Evolutionary conservation across 164 flowering plant species (phyloP), one percentile per base, ranked within the genome.

Genomic region (Sextonia rubra): DNA sequence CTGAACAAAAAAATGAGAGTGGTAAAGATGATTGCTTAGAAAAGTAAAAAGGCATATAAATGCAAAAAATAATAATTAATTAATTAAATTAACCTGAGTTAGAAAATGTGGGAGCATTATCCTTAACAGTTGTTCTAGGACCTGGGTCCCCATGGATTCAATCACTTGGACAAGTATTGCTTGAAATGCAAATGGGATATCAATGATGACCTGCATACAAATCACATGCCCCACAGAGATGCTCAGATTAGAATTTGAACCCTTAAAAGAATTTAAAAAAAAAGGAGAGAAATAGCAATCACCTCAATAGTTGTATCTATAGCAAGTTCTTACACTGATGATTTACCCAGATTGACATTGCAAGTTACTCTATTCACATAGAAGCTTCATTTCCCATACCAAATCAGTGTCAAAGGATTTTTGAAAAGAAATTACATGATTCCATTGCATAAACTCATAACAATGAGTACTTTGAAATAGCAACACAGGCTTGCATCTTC

Each of bases 331-430:
- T 89, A 90, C 27, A 72, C 52, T 12, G 78, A 76, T 47, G 90
- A 85, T 79, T 83, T 79, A 44, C 77, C 78, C 71, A 29, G 65
- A 17, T 32, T 71, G 69, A 69, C 72, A 69, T 74, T 84, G 76
- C 89, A 92, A 55, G 97, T 90, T 73, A 94, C 84, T 47, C 56
- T 82, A 75, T 94, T 94, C 88, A 85, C 93, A 94, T 94, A 47
- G 85, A 87, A 92, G 98, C 98, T 94, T 94, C 92, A 89, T 87
- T n/a, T n/a, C n/a, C n/a, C n/a, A n/a, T n/a, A n/a, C n/a, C n/a
- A n/a, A n/a, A n/a, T n/a, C n/a, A n/a, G n/a, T n/a, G n/a, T n/a
- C n/a, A n/a, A n/a, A n/a, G n/a, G n/a, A n/a, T n/a, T n/a, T n/a
- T n/a, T n/a, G n/a, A n/a, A n/a, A n/a, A n/a, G n/a, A n/a, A n/a